A percentile compares a stretch with the other conserved stretches of the same genome.
phyloP scores from a whole-genome alignment of 352 stramenopile genomes.

The Pythium aphanidermatum region DNA sequence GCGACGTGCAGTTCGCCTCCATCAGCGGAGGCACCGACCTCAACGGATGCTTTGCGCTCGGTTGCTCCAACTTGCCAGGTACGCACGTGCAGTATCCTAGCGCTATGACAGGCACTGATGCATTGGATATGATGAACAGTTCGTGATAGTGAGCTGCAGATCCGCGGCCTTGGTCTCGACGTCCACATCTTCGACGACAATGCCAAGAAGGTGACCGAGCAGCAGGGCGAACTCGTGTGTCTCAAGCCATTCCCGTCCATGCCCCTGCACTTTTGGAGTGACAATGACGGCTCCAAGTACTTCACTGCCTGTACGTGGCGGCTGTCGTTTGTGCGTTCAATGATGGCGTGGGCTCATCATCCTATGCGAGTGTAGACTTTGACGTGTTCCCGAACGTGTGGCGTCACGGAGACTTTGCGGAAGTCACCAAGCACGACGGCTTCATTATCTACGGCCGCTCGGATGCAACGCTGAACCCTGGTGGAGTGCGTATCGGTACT shows the following conservation, averaged over 20 bases:
- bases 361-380: conserved; percentile 54
- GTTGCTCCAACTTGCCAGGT: conserved; percentile 68
- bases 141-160: conserved; percentile 73
- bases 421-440: conserved; percentile 52
- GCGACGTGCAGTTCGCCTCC: conserved; percentile 68
- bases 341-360: background rate
- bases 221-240: conserved; percentile 62
- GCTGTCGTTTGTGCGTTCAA: conserved; percentile 19
- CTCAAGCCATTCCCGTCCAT: conserved; percentile 82
- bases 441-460: conserved; percentile 75
- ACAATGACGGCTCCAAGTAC: conserved; percentile 71
- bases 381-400: conserved; percentile 70
- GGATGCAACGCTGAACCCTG: conserved; percentile 73
- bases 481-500: conserved; percentile 70
- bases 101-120: too few species aligned
- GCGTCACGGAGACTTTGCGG: conserved; percentile 79
- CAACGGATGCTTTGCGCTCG: conserved; percentile 74
- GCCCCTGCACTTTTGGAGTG: conserved; percentile 78
- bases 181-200: conserved; percentile 70
- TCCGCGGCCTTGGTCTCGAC: conserved; percentile 71
- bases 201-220: conserved; percentile 33
- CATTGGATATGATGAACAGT: conserved; percentile 32
- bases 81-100: too few species aligned
- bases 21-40: conserved; percentile 84
- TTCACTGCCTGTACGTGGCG: conserved; percentile 56